These are phyloP conservation scores for Trypanosoma rangeli DNA, from an alignment of 208 protist genomes.

Conservation along the genomic window DNA sequence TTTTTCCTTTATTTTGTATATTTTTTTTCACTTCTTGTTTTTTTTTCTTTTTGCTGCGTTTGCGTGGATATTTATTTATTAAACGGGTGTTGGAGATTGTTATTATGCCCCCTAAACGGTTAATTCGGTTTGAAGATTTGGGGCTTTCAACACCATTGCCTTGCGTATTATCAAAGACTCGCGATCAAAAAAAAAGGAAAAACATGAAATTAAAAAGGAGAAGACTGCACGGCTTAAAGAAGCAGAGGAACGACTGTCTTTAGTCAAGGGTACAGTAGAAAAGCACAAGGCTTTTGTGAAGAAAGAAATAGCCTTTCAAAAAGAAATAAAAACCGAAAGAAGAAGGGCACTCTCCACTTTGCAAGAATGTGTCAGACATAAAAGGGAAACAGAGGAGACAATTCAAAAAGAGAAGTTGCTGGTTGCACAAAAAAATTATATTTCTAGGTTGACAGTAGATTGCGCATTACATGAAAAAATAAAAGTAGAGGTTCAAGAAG, in stretches of 20 bases:
- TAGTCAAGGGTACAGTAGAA: constrained; percentile 45
- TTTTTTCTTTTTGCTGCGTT: constrained; percentile 30
- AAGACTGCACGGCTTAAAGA: constrained; percentile 57
- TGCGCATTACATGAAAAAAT: constrained; percentile 28
- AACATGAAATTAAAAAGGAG: constrained; percentile 71
- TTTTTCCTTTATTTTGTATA: constrained; percentile 4
- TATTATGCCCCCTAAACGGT: constrained; percentile 49
- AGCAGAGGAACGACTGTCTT: constrained; percentile 56
- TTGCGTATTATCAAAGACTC: constrained; percentile 50
- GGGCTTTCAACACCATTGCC: constrained; percentile 78
- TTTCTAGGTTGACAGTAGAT: constrained; percentile 28
- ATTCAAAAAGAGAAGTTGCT: constrained; percentile 32
- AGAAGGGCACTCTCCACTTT: constrained; percentile 61
- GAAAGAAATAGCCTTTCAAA: constrained; percentile 44
- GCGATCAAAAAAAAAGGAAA: constrained; percentile 56
- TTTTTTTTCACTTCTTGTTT: constrained; percentile 12
- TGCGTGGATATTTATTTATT: constrained; percentile 1
- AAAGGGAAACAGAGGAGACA: constrained; percentile 53
- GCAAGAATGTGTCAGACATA: constrained; percentile 45
- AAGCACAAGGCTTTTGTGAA: constrained; percentile 64
- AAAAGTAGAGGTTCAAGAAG: constrained; percentile 45
- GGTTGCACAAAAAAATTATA: constrained; percentile 39
- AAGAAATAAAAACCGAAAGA: constrained; percentile 55
- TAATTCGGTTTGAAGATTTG: constrained; percentile 78
- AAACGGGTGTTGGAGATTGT: not conserved